Evolutionary conservation across 768 basidiomycete species (phyloP).

Genomic region (Dendrothele bispora): DNA sequence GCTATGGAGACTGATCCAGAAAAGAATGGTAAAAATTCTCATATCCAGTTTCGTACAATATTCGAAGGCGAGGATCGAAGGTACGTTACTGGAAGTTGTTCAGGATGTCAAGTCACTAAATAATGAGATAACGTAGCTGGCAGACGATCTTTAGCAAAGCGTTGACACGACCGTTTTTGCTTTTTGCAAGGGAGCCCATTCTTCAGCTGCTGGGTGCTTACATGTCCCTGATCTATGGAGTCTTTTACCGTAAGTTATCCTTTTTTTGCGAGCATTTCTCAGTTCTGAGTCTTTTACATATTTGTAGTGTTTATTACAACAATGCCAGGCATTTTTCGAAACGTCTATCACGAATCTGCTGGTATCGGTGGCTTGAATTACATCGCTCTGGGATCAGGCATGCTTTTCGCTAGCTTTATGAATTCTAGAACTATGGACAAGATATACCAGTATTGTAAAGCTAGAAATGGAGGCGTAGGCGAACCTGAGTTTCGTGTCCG

Average conservation of each 20-base stretch:
- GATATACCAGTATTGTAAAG: conserved; percentile 49
- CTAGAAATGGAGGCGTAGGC: conserved; percentile 47
- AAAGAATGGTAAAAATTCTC: conserved; percentile 28
- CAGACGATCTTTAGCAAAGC: conserved; percentile 48
- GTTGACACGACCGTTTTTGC: conserved; percentile 63
- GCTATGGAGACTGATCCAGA: conserved; percentile 41
- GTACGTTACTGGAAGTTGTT: not conserved
- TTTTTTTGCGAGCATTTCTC: not conserved
- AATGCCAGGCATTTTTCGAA: conserved; percentile 57
- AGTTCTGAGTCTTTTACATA: too few species aligned
- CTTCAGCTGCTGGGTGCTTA: conserved; percentile 67
- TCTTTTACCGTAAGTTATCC: conserved; percentile 45
- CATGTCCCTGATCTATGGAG: conserved; percentile 69
- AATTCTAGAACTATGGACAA: conserved; percentile 59
- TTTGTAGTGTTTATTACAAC: conserved; percentile 66
- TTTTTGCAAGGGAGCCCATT: conserved; percentile 64
- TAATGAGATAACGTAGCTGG: too few species aligned
- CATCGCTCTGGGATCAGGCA: conserved; percentile 67
- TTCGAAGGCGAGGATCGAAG: conserved; percentile 30
- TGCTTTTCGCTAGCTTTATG: conserved; percentile 49
- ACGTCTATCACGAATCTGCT: conserved; percentile 49
- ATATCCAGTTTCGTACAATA: conserved; percentile 43
- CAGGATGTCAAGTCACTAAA: too few species aligned
- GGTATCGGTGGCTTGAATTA: conserved; percentile 72
- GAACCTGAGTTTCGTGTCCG: conserved; percentile 52